A percentile compares a stretch with the other conserved stretches of the same genome.
Conservation (phyloP, 345 rosid genomes). For the Pistacia atlantica region DNA sequence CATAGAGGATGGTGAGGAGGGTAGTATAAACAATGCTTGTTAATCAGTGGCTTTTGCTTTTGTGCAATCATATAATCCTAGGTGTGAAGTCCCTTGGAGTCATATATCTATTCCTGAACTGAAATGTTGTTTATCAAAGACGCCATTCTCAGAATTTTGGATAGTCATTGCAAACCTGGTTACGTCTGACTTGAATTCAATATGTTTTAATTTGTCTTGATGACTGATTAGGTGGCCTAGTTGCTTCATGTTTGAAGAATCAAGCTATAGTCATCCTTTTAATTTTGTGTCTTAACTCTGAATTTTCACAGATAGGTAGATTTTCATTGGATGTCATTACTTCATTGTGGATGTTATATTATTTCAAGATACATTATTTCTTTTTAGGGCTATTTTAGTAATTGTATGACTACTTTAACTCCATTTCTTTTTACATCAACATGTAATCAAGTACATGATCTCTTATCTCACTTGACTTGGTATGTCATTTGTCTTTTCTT, state of each 20-base stretch:
- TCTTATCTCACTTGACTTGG: no score
- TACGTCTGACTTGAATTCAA: not conserved
- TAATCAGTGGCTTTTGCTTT: no score
- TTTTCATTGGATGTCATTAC: not conserved
- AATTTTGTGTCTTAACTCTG: no score
- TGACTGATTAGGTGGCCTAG: not conserved
- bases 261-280: no score
- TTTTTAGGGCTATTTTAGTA: not conserved
- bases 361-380: no score
- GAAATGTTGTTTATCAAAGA: constrained; percentile 76
- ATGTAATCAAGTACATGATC: no score
- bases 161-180: constrained; percentile 8
- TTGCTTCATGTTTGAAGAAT: no score
- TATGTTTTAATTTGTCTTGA: not conserved
- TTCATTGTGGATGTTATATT: not conserved
- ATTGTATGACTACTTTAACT: not conserved
- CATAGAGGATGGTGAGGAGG: no score
- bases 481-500: no score
- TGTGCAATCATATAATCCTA: no score
- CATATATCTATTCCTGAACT: constrained; percentile 66
- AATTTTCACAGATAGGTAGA: not conserved
- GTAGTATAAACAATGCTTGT: no score
- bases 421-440: no score
- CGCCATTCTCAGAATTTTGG: constrained; percentile 66
- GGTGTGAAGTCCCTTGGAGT: constrained; percentile 35